Conservation (phyloP, 2,329 filamentous ascomycete species). For the Cadophora malorum region DNA sequence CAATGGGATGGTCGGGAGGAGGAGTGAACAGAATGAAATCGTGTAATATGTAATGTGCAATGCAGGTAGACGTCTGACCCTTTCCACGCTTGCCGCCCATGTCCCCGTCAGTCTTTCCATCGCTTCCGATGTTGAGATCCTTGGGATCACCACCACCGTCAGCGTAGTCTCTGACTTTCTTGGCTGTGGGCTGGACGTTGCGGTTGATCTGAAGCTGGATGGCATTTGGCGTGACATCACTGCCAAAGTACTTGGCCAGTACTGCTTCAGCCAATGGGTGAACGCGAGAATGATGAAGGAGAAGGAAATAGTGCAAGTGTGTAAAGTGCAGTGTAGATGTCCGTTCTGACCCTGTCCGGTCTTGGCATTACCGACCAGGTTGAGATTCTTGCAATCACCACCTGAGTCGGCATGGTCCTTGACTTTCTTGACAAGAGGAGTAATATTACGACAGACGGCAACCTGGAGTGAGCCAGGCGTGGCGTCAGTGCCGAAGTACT, state of each 20-base stretch:
- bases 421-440: conserved; percentile 57
- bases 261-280: conserved; percentile 48
- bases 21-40: background rate
- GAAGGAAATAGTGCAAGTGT: background rate
- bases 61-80: conserved; percentile 17
- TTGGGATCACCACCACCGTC: conserved; percentile 52
- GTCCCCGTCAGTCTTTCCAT: conserved; percentile 4
- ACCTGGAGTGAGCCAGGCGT: conserved; percentile 62
- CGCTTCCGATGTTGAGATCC: conserved; percentile 15
- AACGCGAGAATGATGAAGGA: background rate
- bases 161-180: conserved; percentile 53
- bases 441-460: conserved; percentile 59
- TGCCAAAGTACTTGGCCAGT: conserved; percentile 62
- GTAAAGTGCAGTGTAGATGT: conserved; percentile 1
- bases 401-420: conserved; percentile 52
- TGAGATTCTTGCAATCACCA: conserved; percentile 48
- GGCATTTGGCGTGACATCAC: conserved; percentile 59
- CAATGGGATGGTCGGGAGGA: background rate
- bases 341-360: conserved; percentile 20
- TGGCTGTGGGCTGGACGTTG: conserved; percentile 58
- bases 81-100: conserved; percentile 16
- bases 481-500: conserved; percentile 60
- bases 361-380: conserved; percentile 13
- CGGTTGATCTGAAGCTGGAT: conserved; percentile 62
- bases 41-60: conserved; percentile 11